These are phyloP conservation scores for Eremochloa ophiuroides DNA, from an alignment of 176 grass and related monocot species.

Conservation along the genomic window DNA sequence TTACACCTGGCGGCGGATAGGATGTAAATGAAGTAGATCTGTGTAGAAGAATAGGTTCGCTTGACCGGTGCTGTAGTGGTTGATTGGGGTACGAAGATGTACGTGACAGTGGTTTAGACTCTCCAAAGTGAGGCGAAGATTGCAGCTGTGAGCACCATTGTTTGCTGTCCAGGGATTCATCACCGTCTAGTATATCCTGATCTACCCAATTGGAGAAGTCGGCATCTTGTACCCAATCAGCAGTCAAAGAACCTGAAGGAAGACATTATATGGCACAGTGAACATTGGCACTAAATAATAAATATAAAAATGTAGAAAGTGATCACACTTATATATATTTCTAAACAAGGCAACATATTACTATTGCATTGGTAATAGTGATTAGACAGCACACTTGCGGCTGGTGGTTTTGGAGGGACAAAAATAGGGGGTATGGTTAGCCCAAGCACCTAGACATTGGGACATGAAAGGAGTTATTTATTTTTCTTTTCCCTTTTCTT, in stretches of 20 bases:
- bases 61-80: conserved; percentile 59
- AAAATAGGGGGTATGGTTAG: neutral
- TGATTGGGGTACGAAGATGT: conserved; percentile 85
- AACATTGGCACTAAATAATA: neutral
- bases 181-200: conserved; percentile 48
- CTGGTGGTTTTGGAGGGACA: too few relatives aligned
- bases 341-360: neutral
- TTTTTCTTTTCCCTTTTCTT: neutral
- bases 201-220: conserved; percentile 67
- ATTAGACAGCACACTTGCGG: neutral
- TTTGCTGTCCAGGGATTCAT: conserved; percentile 58
- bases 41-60: conserved; percentile 55
- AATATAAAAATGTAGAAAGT: neutral
- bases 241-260: conserved; percentile 76
- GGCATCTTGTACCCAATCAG: conserved; percentile 62
- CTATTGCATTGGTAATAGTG: neutral
- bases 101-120: conserved; percentile 66
- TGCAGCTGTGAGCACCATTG: conserved; percentile 57
- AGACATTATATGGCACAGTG: conserved; percentile 9
- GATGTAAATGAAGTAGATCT: conserved; percentile 62
- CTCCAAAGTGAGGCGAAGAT: conserved; percentile 39
- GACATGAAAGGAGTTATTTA: neutral
- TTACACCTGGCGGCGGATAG: conserved; percentile 44
- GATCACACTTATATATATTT: neutral
- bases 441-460: neutral